Evolutionary conservation across 2,329 filamentous ascomycete genomes (phyloP), one percentile per base, ranked within the genome.

Genomic region (Tolypocladium cylindrosporum): DNA sequence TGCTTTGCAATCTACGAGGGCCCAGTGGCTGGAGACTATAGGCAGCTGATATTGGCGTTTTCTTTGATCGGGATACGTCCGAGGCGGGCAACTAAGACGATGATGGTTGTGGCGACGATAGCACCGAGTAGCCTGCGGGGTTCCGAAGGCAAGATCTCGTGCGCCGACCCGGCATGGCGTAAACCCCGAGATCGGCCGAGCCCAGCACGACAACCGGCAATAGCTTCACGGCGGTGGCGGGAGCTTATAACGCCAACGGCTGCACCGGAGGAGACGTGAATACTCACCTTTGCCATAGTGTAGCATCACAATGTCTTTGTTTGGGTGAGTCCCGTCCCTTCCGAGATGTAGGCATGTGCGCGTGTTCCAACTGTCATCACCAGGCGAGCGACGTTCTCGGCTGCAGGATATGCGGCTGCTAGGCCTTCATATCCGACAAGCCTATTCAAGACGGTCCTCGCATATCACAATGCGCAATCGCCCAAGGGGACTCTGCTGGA

Each of bases 351-450:
- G 21, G n/a, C 5, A 16, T 34, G 13, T 14, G 16, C 16, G 42
- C 56, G 51, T 34, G 50, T 51, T 55, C 40, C 56, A 7, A 58
- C 55, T 34, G 21, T 59, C 58, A 4, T 2, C 45, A 24, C 63
- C 61, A 85, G 81, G 55, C 81, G 81, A 68, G 68, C 79, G 43
- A 76, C 77, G 13, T 86, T 84, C 69, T 80, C 79, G 31, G 77
- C 80, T 16, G 75, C 78, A 50, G 75, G 77, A 21, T 88, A 87
- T 64, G 83, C 84, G 42, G 74, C 81, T 31, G 82, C 84, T 66
- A 78, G 84, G 19, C 84, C 84, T 19, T 73, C 74, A 34, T 88
- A 87, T 66, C 83, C 83, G 8, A 66, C 75, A 10, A 72, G 71
- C 24, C 72, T 87, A 37, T 85, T 80, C 70, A 74, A 75, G 55